A percentile compares a stretch with the other conserved stretches of the same genome.
Conservation (phyloP, 306 rosid species). For the Argentina anserina region DNA sequence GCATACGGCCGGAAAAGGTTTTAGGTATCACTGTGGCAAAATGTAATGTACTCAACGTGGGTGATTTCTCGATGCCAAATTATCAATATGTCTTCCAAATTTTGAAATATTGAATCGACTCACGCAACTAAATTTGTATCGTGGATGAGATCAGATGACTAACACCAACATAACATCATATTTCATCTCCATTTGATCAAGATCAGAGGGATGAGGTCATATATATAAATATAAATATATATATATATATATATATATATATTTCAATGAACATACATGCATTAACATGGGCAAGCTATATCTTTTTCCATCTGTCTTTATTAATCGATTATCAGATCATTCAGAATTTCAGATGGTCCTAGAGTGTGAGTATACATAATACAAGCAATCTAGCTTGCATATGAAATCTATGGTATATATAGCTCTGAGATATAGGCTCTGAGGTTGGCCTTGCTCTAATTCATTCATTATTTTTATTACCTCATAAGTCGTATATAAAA, state of each 20-base stretch:
- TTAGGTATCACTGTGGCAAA: not conserved
- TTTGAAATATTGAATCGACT: not conserved
- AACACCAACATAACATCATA: not conserved
- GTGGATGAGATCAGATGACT: not conserved
- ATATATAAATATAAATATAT: not conserved
- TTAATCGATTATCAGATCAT: not conserved
- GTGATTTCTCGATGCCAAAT: not conserved
- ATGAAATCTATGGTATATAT: not conserved
- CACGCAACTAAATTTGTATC: not conserved
- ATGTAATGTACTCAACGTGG: not conserved
- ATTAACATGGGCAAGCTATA: not conserved
- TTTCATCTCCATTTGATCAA: not conserved
- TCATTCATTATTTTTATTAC: not conserved
- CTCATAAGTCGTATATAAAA: not conserved
- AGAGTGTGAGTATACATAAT: not conserved
- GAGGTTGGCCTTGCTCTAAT: not conserved
- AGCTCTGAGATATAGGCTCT: not conserved
- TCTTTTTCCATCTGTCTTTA: not conserved
- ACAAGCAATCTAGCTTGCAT: not conserved
- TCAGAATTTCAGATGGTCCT: not conserved
- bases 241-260: no score
- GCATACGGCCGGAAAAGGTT: not conserved
- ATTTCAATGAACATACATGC: not conserved
- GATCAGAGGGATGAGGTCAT: not conserved
- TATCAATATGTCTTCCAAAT: not conserved